Evolutionary conservation across 345 rosid species (phyloP).

Genomic region (Murraya paniculata): DNA sequence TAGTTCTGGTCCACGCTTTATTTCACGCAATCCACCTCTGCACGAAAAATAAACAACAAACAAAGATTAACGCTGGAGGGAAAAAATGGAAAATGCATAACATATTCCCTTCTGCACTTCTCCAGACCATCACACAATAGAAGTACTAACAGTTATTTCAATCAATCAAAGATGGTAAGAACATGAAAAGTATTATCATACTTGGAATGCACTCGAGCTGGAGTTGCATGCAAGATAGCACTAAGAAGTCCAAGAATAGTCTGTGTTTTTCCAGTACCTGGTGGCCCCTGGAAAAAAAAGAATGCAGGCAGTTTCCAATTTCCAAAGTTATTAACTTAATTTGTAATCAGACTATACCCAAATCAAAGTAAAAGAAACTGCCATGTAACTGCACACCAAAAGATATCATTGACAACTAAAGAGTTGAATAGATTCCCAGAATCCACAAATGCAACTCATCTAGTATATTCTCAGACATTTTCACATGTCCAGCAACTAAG

Average conservation of each 20-base stretch:
- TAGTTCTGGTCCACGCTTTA: constrained; percentile 53
- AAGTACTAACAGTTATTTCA: neutral
- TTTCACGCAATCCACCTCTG: constrained; percentile 48
- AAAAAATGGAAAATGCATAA: neutral
- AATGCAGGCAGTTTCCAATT: constrained; percentile 15
- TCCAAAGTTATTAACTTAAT: constrained; percentile 2
- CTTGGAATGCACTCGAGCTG: constrained; percentile 69
- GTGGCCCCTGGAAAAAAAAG: constrained; percentile 75
- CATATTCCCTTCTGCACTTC: neutral
- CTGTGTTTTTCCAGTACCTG: constrained; percentile 99
- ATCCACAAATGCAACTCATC: too few species aligned
- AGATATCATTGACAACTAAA: neutral
- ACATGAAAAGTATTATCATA: constrained; percentile 24
- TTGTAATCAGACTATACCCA: neutral
- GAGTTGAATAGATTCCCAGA: neutral
- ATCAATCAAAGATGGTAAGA: constrained; percentile 4
- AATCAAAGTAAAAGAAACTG: neutral
- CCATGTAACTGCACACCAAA: neutral
- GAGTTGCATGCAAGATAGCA: constrained; percentile 96
- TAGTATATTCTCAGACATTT: neutral
- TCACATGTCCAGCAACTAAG: neutral
- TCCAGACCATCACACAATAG: neutral
- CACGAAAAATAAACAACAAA: constrained; percentile 11
- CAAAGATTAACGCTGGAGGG: neutral
- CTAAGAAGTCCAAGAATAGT: constrained; percentile 92